Base-by-base conservation (phyloP, 1,284 basidiomycete genomes). In the Anthracocystis panici-leucophaei region DNA sequence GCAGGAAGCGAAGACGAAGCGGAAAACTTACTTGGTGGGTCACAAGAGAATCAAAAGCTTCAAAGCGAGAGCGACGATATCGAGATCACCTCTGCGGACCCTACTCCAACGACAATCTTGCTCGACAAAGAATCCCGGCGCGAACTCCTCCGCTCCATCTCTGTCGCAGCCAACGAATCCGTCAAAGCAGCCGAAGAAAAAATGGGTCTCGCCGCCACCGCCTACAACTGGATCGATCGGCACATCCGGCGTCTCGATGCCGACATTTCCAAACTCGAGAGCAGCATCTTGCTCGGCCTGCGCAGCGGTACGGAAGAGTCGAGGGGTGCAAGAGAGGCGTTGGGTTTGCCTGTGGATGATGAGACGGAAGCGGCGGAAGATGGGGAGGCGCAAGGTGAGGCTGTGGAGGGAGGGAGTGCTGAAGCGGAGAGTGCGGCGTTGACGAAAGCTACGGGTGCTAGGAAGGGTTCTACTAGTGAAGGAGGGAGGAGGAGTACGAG, bases 201-300 rank as follows among this genome's bases (percentile, higher is more conserved):
- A 63, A 84, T 88, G 27, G 87, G 87, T 0, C 80, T 88, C 5
- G 88, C 88, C 9, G 77, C 86, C 0, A 87, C 87, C 7, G 87
- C 87, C 2, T 88, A 88, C 78, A 87, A 88, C 56, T 78, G 86
- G 83, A 86, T 88, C 41, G 88, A 88, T 69, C 78, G 88, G 42
- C 88, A 88, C 71, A 87, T 88, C 54, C 84, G 87, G n/a, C 86
- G 87, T 3, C 84, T 88, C 21, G 88, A 88, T 78, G 85, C 83
- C 0, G 87, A 87, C 11, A 75, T 85, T 21, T 55, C 61, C 11
- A 80, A 81, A 44, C 78, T 74, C 51, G 82, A 84, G 21, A 56
- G 52, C 42, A 80, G 78, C 42, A 72, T 84, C 10, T 59, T 80
- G 9, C 72, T 82, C 4, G 81, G 81, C 0, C 46, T 84, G 7